phyloP scores from a whole-genome alignment of 1,284 basidiomycete genomes.

The Filobasidium uniguttulatum region DNA sequence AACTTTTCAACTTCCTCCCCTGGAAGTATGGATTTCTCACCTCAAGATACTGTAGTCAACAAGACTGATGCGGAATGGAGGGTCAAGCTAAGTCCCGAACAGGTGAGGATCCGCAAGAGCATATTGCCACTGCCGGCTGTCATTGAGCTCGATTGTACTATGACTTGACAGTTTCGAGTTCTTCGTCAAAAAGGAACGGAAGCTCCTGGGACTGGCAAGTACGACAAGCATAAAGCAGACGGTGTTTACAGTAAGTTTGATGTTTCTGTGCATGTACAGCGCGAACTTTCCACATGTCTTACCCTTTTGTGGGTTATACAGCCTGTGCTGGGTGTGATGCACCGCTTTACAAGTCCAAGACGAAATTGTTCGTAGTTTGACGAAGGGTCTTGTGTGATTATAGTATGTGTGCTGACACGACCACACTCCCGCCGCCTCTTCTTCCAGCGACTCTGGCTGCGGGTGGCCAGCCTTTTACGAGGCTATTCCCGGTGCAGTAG shows the following conservation, averaged over 20 bases:
- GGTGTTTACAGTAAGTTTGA: slow-evolving; percentile 48
- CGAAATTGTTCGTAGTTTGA: slow-evolving; percentile 68
- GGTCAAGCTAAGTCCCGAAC: slow-evolving; percentile 64
- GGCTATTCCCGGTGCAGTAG: slow-evolving; percentile 81
- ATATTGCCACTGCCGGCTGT: not conserved
- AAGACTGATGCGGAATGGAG: slow-evolving; percentile 78
- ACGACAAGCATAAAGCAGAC: slow-evolving; percentile 51
- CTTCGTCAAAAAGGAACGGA: slow-evolving; percentile 82
- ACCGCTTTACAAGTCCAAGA: slow-evolving; percentile 63
- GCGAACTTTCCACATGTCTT: not conserved
- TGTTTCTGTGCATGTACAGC: not conserved
- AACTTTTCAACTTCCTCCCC: too few species aligned
- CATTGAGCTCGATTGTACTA: not conserved
- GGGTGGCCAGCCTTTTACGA: slow-evolving; percentile 98
- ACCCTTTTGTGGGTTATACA: not conserved
- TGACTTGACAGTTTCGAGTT: slow-evolving; percentile 55
- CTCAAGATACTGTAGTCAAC: slow-evolving; percentile 22
- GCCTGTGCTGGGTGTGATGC: slow-evolving; percentile 37
- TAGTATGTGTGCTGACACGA: too few species aligned
- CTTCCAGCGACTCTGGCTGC: slow-evolving; percentile 69
- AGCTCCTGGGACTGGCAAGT: slow-evolving; percentile 57
- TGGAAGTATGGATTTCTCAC: slow-evolving; percentile 1
- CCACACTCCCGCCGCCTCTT: too few species aligned
- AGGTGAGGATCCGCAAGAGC: slow-evolving; percentile 43
- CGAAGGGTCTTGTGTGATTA: slow-evolving; percentile 1